Percentiles rank a stretch among this genome's conserved stretches.
Evolutionary conservation across 345 rosid genomes (phyloP).

Genomic region (Sisymbrium irio): DNA sequence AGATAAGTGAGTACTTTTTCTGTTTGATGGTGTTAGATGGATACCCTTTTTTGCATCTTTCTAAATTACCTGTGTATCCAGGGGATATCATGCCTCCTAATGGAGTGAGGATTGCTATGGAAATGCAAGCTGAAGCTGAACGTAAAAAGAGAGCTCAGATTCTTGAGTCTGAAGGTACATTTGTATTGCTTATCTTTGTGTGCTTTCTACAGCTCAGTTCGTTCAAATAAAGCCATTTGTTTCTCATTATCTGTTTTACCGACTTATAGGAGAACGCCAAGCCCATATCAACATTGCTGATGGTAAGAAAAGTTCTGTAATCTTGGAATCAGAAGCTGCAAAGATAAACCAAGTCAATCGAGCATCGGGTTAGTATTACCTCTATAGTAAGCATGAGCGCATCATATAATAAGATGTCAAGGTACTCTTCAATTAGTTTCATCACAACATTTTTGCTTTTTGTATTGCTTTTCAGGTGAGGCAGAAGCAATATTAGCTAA

Average conservation of each 20-base stretch:
- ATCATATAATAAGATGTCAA: neutral
- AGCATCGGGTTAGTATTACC: slow-evolving; percentile 48
- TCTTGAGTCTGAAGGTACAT: slow-evolving; percentile 78
- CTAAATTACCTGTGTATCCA: slow-evolving; percentile 29
- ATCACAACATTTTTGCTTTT: neutral
- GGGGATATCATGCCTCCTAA: slow-evolving; percentile 98
- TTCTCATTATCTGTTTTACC: slow-evolving; percentile 1
- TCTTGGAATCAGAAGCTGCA: slow-evolving; percentile 73
- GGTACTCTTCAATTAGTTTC: neutral
- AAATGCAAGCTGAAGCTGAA: slow-evolving; percentile 99
- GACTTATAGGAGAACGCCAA: slow-evolving; percentile 38
- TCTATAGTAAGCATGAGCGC: neutral
- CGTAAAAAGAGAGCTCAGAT: slow-evolving; percentile 91
- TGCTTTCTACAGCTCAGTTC: neutral
- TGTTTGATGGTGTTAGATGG: neutral
- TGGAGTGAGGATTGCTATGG: slow-evolving; percentile 95
- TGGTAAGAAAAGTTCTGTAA: slow-evolving; percentile 68
- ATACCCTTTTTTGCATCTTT: neutral
- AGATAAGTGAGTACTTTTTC: slow-evolving; percentile 61
- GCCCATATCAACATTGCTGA: too few relatives aligned
- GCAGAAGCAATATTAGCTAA: slow-evolving; percentile 87
- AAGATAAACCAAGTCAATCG: slow-evolving; percentile 67
- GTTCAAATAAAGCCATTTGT: slow-evolving; percentile 1
- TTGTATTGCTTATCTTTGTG: neutral
- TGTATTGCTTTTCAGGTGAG: slow-evolving; percentile 58